Base-by-base conservation (phyloP, 2,329 filamentous ascomycete genomes). In the Lecanicillium sp. region DNA sequence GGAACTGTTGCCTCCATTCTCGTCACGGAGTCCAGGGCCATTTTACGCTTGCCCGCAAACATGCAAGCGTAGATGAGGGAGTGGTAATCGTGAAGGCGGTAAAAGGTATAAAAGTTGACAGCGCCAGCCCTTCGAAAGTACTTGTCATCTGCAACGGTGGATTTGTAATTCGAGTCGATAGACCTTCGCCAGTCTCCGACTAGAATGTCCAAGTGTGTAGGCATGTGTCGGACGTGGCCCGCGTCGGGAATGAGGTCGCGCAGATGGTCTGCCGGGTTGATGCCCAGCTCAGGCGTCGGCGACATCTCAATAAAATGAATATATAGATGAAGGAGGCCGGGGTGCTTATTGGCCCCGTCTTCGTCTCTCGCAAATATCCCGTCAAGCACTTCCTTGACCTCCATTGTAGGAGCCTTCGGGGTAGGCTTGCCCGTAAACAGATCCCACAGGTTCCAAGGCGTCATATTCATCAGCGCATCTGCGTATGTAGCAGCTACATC, bases 231-330 rank as follows among this genome's bases (percentile, higher is more conserved):
- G 1, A 84, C 59, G 53, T 86, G 82, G 1, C 80, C 81, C 0
- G 75, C 70, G 51, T 85, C 80, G 0, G 80, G 80, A 0, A 79
- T 71, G 3, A 85, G 63, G n/a, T 64, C 65, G 25, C 80, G 74
- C 7, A 86, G 65, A 14, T 65, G 58, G 48, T 85, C 73, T 4
- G 80, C 80, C 0, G 70, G 64, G 1, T 69, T 57, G 2, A 84
- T 53, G 0, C 77, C 82, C 3, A 58, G 53, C 51, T 84, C 81
- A 0, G 82, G 81, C 0, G 63, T 67, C 0, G 64, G 58, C 1
- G 79, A 83, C 79, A 83, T 83, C 50, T 85, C 80, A 68, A 83
- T 80, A 2, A 82, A 66, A 49, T 83, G 79, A 38, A 83, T 80
- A 54, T 84, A 85, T 17, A 83, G 58, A 55, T 85, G 80, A 11